Conservation (phyloP, 2,329 filamentous ascomycete species). For the Zymoseptoria brevis region DNA sequence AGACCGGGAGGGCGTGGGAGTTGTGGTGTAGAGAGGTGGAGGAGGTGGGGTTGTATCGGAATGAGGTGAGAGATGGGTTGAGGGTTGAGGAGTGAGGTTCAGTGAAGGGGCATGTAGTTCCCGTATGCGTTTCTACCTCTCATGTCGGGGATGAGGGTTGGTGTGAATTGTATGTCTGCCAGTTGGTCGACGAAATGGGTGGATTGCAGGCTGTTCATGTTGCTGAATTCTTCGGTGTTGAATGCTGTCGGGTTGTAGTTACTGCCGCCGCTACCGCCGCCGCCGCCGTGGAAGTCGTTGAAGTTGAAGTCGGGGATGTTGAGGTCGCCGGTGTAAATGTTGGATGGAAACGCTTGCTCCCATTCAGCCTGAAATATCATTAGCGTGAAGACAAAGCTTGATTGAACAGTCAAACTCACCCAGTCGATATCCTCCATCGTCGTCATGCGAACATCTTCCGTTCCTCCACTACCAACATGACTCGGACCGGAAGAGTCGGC, state of each 20-base stretch:
- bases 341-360: slow-evolving; percentile 37
- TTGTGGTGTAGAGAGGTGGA: slow-evolving; percentile 39
- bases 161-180: background rate
- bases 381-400: slow-evolving; percentile 1
- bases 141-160: background rate
- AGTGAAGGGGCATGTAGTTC: background rate
- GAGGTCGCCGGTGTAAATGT: slow-evolving; percentile 29
- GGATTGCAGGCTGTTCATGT: background rate
- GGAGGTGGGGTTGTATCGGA: slow-evolving; percentile 33
- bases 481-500: slow-evolving; percentile 22
- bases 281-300: slow-evolving; percentile 24
- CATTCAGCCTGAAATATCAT: slow-evolving; percentile 35
- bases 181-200: background rate
- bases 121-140: background rate
- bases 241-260: background rate
- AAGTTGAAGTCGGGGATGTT: slow-evolving; percentile 30
- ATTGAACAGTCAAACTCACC: slow-evolving; percentile 42
- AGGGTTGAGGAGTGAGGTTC: background rate
- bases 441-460: slow-evolving; percentile 23
- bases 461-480: background rate
- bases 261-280: background rate
- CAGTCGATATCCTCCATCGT: slow-evolving; percentile 54
- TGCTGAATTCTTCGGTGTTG: background rate
- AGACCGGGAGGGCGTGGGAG: slow-evolving; percentile 34
- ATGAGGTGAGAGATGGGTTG: slow-evolving; percentile 22